Percentiles rank a stretch among this genome's conserved stretches.
phyloP scores from a whole-genome alignment of 1,139 yeast species.

The Saccharomyces hybrid region DNA sequence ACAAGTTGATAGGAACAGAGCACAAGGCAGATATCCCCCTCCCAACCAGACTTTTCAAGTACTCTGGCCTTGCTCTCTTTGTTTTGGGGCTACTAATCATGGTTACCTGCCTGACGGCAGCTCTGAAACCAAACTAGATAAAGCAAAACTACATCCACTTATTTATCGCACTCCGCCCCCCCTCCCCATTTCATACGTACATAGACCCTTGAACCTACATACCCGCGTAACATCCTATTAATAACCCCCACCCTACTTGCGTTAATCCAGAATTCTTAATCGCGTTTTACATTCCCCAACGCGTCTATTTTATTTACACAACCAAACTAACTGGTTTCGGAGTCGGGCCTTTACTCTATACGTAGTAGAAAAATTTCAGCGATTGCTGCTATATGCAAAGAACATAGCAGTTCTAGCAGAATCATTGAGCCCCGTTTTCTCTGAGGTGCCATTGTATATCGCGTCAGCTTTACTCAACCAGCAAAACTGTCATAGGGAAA shows the following conservation, averaged over 20 bases:
- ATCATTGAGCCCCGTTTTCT: background rate
- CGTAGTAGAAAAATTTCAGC: background rate
- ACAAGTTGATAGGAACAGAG: slow-evolving; percentile 24
- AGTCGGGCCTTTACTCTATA: background rate
- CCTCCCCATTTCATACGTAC: background rate
- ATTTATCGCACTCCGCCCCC: background rate
- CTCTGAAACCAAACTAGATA: slow-evolving; percentile 1
- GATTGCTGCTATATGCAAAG: background rate
- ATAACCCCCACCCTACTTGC: background rate
- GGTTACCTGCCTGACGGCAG: slow-evolving; percentile 4
- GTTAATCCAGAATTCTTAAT: background rate
- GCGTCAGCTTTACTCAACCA: background rate
- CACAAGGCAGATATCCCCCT: background rate
- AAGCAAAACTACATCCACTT: background rate
- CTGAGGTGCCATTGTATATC: background rate
- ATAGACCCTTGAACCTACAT: slow-evolving; percentile 1
- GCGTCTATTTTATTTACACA: background rate
- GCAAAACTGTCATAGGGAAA: background rate
- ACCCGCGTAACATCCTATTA: background rate
- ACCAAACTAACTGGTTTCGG: background rate
- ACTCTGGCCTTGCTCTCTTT: background rate
- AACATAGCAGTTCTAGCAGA: background rate
- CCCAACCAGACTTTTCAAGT: background rate
- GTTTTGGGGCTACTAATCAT: slow-evolving; percentile 5
- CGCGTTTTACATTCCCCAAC: slow-evolving; percentile 1